Evolutionary conservation across 2,329 filamentous ascomycete genomes (phyloP).

Genomic region (Arthrobotrys iridis): DNA sequence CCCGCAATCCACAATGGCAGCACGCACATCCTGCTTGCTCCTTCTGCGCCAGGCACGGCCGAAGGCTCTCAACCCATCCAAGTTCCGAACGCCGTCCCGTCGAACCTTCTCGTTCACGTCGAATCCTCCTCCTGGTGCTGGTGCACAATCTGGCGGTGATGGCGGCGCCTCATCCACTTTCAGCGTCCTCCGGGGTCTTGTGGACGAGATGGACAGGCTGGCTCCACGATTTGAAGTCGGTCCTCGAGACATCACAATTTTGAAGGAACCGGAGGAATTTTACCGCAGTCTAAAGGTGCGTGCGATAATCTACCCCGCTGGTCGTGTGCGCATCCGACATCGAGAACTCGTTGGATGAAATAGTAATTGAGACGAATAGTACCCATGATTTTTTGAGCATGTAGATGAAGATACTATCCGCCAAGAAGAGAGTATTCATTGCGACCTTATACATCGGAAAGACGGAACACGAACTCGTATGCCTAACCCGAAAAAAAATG

Average conservation of each 20-base stretch:
- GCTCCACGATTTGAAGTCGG: constrained; percentile 89
- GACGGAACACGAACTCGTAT: constrained; percentile 83
- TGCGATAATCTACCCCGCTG: constrained; percentile 27
- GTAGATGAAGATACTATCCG: constrained; percentile 81
- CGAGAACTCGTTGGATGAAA: constrained; percentile 33
- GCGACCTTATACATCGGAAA: constrained; percentile 98
- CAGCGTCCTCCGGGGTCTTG: constrained; percentile 61
- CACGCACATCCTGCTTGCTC: constrained; percentile 38
- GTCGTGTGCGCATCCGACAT: constrained; percentile 33
- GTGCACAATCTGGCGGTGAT: constrained; percentile 36
- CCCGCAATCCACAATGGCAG: constrained; percentile 21
- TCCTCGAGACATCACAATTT: constrained; percentile 80
- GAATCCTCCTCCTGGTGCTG: constrained; percentile 23
- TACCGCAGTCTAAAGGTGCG: constrained; percentile 87
- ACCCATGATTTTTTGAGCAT: constrained; percentile 58
- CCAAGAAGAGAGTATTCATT: constrained; percentile 82
- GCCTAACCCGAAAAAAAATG: constrained; percentile 44
- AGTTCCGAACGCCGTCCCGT: constrained; percentile 21
- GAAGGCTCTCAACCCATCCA: constrained; percentile 14
- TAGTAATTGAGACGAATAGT: constrained; percentile 54
- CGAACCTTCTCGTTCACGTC: constrained; percentile 43
- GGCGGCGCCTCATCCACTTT: constrained; percentile 33
- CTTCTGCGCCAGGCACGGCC: constrained; percentile 42
- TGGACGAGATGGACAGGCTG: constrained; percentile 82
- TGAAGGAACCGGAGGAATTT: constrained; percentile 85